phyloP scores from a whole-genome alignment of 192 early-diverging fungal species.

The Mortierella claussenii region DNA sequence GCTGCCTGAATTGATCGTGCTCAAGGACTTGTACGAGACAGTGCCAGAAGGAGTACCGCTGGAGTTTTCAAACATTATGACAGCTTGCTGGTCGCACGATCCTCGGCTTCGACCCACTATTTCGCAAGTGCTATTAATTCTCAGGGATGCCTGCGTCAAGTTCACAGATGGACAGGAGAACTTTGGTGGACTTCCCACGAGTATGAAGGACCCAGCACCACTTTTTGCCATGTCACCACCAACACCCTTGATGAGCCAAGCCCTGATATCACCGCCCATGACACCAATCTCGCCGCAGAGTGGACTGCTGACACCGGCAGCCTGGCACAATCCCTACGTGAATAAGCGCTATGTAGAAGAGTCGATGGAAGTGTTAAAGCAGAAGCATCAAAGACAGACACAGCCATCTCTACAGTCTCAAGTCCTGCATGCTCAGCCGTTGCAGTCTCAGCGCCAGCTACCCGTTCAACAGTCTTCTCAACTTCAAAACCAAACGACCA shows the following conservation, averaged over 20 bases:
- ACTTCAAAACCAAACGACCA: background rate
- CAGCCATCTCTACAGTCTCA: constrained; percentile 6
- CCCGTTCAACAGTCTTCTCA: background rate
- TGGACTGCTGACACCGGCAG: constrained; percentile 29
- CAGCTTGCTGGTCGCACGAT: constrained; percentile 50
- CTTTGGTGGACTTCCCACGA: constrained; percentile 17
- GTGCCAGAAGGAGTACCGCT: constrained; percentile 31
- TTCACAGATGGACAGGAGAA: constrained; percentile 1
- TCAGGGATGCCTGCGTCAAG: constrained; percentile 29
- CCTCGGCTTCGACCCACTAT: constrained; percentile 36
- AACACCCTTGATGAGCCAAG: constrained; percentile 5
- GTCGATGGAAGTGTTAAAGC: constrained; percentile 1
- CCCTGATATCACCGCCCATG: constrained; percentile 16
- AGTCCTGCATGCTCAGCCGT: no score
- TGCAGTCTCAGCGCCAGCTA: no score
- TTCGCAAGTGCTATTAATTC: constrained; percentile 39
- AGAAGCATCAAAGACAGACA: background rate
- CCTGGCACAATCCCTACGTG: constrained; percentile 44
- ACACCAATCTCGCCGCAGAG: constrained; percentile 20
- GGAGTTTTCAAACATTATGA: constrained; percentile 45
- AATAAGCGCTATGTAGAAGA: constrained; percentile 37
- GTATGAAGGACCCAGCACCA: constrained; percentile 20
- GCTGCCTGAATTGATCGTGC: constrained; percentile 44
- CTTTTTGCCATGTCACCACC: constrained; percentile 38
- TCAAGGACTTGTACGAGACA: constrained; percentile 35